Base-by-base conservation (phyloP, 2,329 filamentous ascomycete species). In the Aphanocladium album region DNA sequence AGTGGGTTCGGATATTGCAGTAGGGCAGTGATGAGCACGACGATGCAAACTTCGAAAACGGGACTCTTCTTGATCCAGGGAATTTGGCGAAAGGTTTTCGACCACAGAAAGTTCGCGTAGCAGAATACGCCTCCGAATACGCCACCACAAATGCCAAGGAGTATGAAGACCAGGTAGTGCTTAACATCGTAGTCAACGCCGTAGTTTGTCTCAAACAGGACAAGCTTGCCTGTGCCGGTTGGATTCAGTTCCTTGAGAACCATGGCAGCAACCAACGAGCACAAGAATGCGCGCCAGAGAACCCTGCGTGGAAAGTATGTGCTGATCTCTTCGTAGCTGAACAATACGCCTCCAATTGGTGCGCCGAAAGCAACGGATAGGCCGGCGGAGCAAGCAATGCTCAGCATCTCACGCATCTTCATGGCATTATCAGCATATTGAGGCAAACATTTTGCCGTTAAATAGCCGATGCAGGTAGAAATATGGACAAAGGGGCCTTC, bases 231-330 rank as follows among this genome's bases (percentile, higher is more conserved):
- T 1, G 93, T 96, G 58, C 95, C 86, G 72, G 97, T 98, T 5
- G 95, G 95, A 71, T 99, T 95, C 63, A 96, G 84, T 6, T 91
- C 91, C 74, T 98, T 93, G 5, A 99, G 80, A 14, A 92, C 91
- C 39, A 98, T 91, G n/a, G 95, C 93, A n/a, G 93, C 95, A 16
- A 96, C 91, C 93, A 98, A 98, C 71, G 95, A 95, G 69, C 95
- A 98, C 43, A 99, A 93, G 70, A 99, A 99, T 69, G 92, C 96
- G 72, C 97, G 93, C 95, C 95, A 99, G 95, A 99, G 98, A 8
- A 95, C 98, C 75, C 98, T 98, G 76, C 98, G 93, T 0, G 95
- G 93, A 67, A 98, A 98, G 74, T 97, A 98, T 73, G 97, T 97
- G 1, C 92, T 96, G 2, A 98, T 80, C 82, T 96, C 91, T 84